Conservation (phyloP, 257 asterid genomes). For the Gentiana straminea region DNA sequence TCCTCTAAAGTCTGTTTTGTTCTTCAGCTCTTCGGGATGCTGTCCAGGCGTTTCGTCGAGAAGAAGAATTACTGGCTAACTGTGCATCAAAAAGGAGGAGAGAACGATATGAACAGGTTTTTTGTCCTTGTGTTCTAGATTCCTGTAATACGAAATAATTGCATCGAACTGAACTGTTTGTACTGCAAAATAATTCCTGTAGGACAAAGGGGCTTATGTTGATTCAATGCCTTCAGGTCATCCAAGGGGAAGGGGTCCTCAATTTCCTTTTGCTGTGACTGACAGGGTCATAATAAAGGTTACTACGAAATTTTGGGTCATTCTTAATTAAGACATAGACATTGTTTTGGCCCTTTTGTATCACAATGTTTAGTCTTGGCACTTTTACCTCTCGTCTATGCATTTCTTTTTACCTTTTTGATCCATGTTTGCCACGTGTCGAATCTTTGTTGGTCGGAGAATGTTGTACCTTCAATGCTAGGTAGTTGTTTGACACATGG, state of each 20-base stretch:
- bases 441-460: too few relatives aligned
- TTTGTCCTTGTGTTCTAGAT: constrained; percentile 2
- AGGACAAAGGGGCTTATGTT: constrained; percentile 58
- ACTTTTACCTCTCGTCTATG: too few relatives aligned
- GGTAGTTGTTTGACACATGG: too few relatives aligned
- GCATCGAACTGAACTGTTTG: neutral
- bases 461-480: too few relatives aligned
- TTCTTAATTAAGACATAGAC: constrained; percentile 1
- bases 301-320: constrained; percentile 12
- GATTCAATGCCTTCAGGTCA: constrained; percentile 44
- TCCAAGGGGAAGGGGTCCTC: constrained; percentile 71
- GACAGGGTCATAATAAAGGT: constrained; percentile 93
- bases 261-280: constrained; percentile 75
- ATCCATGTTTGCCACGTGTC: too few relatives aligned
- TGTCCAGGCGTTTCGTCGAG: constrained; percentile 78
- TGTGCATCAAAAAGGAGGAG: constrained; percentile 53
- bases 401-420: too few relatives aligned
- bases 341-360: too few relatives aligned
- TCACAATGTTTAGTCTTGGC: too few relatives aligned
- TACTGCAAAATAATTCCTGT: constrained; percentile 9
- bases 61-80: constrained; percentile 60
- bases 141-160: neutral
- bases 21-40: constrained; percentile 70
- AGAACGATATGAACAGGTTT: constrained; percentile 67
- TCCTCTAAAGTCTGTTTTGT: neutral